Conservation (phyloP, 352 stramenopile genomes). For the Globisporangium spiculum region DNA sequence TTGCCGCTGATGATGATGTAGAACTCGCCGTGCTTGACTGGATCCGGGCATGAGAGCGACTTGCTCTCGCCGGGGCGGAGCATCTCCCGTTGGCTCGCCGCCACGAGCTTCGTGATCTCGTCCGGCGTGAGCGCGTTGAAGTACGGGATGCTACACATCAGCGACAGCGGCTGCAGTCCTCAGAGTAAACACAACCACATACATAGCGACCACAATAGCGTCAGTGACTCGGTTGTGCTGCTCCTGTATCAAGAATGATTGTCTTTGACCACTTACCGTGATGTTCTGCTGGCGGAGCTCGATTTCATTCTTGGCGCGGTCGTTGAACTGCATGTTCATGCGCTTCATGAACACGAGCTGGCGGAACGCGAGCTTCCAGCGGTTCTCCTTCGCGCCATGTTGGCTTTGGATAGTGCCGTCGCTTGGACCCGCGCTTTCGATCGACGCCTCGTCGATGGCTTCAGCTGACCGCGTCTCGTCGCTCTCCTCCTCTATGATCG, state of each 20-base stretch:
- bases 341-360: constrained; percentile 84
- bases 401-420: neutral
- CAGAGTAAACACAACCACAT: neutral
- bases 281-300: constrained; percentile 77
- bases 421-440: neutral
- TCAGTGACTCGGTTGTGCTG: too few species aligned
- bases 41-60: constrained; percentile 20
- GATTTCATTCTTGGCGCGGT: constrained; percentile 77
- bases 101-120: constrained; percentile 53
- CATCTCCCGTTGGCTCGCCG: constrained; percentile 34
- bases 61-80: constrained; percentile 57
- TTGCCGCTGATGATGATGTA: constrained; percentile 66
- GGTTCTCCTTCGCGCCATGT: constrained; percentile 35
- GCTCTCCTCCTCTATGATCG: constrained; percentile 17
- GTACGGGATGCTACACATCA: constrained; percentile 75
- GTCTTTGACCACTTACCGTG: constrained; percentile 29
- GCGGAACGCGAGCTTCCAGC: constrained; percentile 74
- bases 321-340: constrained; percentile 80
- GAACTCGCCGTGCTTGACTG: constrained; percentile 37
- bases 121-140: constrained; percentile 62
- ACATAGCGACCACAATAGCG: neutral
- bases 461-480: constrained; percentile 14
- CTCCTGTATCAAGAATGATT: neutral
- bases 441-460: neutral
- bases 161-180: constrained; percentile 42